Percentiles rank a stretch among this genome's conserved stretches.
These are phyloP conservation scores for Irineochytrium annulatum DNA, from an alignment of 192 early-diverging fungal species.

Conservation along the genomic window DNA sequence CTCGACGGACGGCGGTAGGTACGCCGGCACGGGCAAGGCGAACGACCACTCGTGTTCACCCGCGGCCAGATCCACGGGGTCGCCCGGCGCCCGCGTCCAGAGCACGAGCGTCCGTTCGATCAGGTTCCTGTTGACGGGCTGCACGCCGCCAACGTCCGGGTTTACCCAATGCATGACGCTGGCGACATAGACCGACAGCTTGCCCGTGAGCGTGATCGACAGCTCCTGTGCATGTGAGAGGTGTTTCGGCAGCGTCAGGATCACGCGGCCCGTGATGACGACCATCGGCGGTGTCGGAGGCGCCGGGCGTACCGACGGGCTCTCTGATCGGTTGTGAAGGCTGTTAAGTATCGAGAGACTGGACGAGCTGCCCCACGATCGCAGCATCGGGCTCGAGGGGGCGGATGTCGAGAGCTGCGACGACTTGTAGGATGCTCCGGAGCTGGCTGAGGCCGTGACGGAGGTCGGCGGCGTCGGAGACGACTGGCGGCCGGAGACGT, in stretches of 20 bases:
- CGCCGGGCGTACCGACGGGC: too few relatives aligned
- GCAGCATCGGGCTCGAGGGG: too few relatives aligned
- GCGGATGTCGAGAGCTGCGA: not conserved
- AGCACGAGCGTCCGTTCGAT: not conserved
- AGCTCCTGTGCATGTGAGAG: conserved; percentile 3
- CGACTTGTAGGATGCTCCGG: too few relatives aligned
- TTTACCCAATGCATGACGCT: conserved; percentile 7
- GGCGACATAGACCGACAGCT: not conserved
- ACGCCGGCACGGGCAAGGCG: not conserved
- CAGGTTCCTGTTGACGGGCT: not conserved
- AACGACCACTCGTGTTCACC: conserved; percentile 2
- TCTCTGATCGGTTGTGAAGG: too few relatives aligned
- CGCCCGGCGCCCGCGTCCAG: not conserved
- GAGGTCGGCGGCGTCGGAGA: not conserved
- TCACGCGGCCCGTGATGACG: not conserved
- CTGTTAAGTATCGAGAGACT: too few relatives aligned
- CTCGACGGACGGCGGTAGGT: not conserved
- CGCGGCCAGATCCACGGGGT: not conserved
- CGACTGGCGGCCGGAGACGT: not conserved
- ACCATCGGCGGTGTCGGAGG: too few relatives aligned
- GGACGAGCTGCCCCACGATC: too few relatives aligned
- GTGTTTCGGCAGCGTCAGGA: not conserved
- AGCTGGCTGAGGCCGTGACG: not conserved
- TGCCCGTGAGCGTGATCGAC: not conserved
- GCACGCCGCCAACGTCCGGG: conserved; percentile 2